These are phyloP conservation scores for Plectosphaerella sp. DNA, from an alignment of 2,329 filamentous ascomycete species.

Conservation along the genomic window DNA sequence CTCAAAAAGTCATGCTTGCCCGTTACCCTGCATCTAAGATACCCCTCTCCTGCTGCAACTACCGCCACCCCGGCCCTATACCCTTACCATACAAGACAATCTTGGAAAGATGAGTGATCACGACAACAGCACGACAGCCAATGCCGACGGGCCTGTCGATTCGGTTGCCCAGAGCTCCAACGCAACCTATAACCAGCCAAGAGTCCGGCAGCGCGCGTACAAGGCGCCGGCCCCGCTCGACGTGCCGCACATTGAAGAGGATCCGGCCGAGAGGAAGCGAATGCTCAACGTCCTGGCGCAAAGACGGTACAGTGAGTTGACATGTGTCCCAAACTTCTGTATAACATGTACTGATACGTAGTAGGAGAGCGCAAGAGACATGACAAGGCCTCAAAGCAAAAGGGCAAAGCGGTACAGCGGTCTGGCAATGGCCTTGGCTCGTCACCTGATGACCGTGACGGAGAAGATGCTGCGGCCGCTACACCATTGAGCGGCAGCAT, in stretches of 20 bases:
- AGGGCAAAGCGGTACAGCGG: not conserved
- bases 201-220: conserved; percentile 30
- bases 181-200: conserved; percentile 5
- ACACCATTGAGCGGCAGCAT: not conserved
- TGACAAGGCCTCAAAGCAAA: conserved; percentile 4
- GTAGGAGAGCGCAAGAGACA: conserved; percentile 22
- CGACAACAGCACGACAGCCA: too few species aligned
- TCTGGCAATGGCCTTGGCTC: too few species aligned
- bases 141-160: not conserved
- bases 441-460: too few species aligned
- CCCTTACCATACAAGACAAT: not conserved
- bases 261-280: conserved; percentile 48
- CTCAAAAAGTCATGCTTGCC: not conserved
- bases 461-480: too few species aligned
- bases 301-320: conserved; percentile 41
- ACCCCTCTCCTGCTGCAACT: not conserved
- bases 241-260: conserved; percentile 43
- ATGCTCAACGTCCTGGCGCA: conserved; percentile 51
- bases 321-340: not conserved
- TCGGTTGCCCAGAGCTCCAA: conserved; percentile 1
- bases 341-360: not conserved
- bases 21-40: not conserved
- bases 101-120: too few species aligned
- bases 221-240: conserved; percentile 34
- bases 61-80: not conserved